Evolutionary conservation across 345 rosid genomes (phyloP), one percentile per base, ranked within the genome.

Genomic region (Jatropha curcas): DNA sequence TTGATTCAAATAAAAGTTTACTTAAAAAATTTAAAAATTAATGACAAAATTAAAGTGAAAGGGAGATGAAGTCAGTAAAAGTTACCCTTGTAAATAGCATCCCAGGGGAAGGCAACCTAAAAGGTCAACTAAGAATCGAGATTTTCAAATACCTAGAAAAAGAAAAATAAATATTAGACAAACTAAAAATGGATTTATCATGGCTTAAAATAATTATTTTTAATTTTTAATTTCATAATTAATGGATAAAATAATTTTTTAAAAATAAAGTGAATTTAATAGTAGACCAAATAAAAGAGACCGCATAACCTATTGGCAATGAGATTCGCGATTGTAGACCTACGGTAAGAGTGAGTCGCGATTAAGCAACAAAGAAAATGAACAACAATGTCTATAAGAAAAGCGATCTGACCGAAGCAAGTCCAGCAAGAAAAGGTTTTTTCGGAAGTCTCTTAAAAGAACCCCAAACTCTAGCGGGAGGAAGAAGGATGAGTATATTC

Each of bases 381-480:
- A 55, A 93, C 65, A 17, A 82, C 56, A 12, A 93, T 91, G 79
- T 93, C 98, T 33, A 84, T 48, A 56, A 90, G 83, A 80, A 93
- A 93, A 41, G 89, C 92, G 9, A 87, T 31, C 74, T 93, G 98
- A 35, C 97, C 97, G n/a, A n/a, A 0, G 79, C 85, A 14, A 89
- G 68, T 93, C 98, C 33, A 93, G 82, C 31, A 91, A 77, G 78
- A 84, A 88, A 22, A 91, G 89, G 55, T 88, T 84, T 72, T 88
- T 78, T 6, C n/a, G 91, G 92, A 25, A 91, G 82, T 1, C 98
- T n/a, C 98, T 61, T 96, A 77, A 84, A 88, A 93, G 86, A 93
- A 91, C 1, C 90, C 98, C 98, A 28, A 91, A 93, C 73, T 93
- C 97, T 37, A 93, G 16, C 2, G 98, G 96, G 22, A 97, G 91